Conservation (phyloP, 164 flowering plant genomes). For the Saururus chinensis region DNA sequence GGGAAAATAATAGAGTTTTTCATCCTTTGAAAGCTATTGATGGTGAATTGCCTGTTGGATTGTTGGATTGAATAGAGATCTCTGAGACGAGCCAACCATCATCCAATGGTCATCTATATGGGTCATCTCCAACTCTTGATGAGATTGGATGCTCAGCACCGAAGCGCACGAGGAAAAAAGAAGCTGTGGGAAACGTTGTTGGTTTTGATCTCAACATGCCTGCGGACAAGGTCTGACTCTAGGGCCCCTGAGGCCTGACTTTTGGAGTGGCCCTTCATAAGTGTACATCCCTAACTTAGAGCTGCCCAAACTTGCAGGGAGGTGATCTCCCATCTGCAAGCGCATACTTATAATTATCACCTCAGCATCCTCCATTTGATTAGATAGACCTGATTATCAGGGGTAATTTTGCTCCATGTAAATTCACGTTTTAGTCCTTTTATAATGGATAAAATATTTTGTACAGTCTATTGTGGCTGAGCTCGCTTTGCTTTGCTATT, state of each 20-base stretch:
- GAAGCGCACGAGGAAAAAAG: conserved; percentile 13
- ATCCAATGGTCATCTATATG: conserved; percentile 6
- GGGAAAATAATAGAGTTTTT: not conserved
- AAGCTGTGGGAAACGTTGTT: conserved; percentile 5
- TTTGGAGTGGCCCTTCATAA: conserved; percentile 9
- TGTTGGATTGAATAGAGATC: conserved; percentile 3
- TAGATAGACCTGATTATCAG: not conserved
- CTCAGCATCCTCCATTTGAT: not conserved
- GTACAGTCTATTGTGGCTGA: too few relatives aligned
- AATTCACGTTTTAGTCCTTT: too few relatives aligned
- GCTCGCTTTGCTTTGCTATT: too few relatives aligned
- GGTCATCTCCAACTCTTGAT: conserved; percentile 11
- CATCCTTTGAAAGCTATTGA: not conserved
- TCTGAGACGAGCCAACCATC: conserved; percentile 5
- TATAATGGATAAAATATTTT: too few relatives aligned
- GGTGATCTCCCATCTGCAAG: too few relatives aligned
- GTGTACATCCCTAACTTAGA: conserved; percentile 56
- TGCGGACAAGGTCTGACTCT: conserved; percentile 32
- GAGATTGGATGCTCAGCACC: conserved; percentile 25
- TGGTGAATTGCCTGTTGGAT: not conserved
- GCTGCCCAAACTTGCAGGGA: not conserved
- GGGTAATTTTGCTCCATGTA: not conserved
- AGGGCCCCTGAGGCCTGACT: not conserved
- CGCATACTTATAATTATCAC: too few relatives aligned
- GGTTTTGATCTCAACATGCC: conserved; percentile 33